These are phyloP conservation scores for Pseudogymnoascus sp. DNA, from an alignment of 2,329 filamentous ascomycete species.

Conservation along the genomic window DNA sequence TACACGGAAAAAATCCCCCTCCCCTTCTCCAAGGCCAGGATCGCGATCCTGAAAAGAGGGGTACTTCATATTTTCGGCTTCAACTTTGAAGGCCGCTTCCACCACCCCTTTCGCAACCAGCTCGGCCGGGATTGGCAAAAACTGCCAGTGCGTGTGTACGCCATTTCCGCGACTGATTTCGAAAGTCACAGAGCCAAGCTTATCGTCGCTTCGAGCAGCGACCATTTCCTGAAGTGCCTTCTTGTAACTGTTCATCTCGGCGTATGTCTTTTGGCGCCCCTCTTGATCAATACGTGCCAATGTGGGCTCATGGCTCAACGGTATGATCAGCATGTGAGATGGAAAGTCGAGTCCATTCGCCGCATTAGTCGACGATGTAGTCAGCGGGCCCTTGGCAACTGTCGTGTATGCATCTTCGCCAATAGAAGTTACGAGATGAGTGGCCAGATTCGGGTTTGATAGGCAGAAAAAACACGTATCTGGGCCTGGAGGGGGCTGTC, in stretches of 20 bases:
- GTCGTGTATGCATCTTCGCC: constrained; percentile 83
- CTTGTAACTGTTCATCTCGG: constrained; percentile 79
- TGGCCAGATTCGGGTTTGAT: constrained; percentile 73
- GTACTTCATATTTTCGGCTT: constrained; percentile 66
- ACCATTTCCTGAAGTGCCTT: constrained; percentile 74
- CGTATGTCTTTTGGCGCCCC: constrained; percentile 50
- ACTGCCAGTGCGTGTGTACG: constrained; percentile 91
- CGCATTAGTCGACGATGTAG: constrained; percentile 59
- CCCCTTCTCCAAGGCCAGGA: constrained; percentile 42
- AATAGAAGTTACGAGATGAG: constrained; percentile 84
- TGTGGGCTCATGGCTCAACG: constrained; percentile 72
- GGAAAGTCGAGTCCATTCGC: constrained; percentile 63
- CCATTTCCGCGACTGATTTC: constrained; percentile 78
- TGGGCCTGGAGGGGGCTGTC: constrained; percentile 56
- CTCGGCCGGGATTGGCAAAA: constrained; percentile 65
- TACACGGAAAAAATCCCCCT: constrained; percentile 68
- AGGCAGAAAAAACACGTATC: constrained; percentile 93
- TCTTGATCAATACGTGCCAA: constrained; percentile 54
- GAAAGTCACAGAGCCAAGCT: constrained; percentile 79
- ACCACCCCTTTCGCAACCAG: constrained; percentile 66
- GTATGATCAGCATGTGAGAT: constrained; percentile 84
- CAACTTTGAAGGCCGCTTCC: constrained; percentile 79
- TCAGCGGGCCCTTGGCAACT: constrained; percentile 83
- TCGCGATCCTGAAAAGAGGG: constrained; percentile 43
- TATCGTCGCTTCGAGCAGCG: constrained; percentile 40